Evolutionary conservation across 192 early-diverging fungal genomes (phyloP), one percentile per base, ranked within the genome.

Genomic region (Tieghemiomyces parasiticus): DNA sequence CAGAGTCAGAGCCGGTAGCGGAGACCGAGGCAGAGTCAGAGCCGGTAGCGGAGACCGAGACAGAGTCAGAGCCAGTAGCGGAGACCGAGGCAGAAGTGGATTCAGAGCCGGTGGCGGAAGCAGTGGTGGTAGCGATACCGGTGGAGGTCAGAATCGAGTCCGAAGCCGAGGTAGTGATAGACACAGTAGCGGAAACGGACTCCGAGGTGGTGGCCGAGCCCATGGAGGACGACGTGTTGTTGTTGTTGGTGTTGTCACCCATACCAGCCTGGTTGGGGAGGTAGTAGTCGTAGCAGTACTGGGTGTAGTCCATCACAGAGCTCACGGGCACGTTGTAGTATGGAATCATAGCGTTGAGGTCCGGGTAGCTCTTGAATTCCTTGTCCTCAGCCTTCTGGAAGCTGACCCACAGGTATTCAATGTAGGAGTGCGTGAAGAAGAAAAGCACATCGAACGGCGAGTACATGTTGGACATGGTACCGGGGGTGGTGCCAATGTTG

Each of bases 361-460:
- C 35, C 3, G 55, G 55, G 33, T 35, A 58, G 2, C 10, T 10
- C 3, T 31, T 35, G 16, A 13, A 8, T 10, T 22, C 19, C 4
- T 16, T 38, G 38, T 60, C 52, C 51, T 72, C 64, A 0, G 35
- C 51, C 65, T 67, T 71, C 60, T 77, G 75, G 72, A 71, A 77
- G 60, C 67, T 65, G 66, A 68, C 71, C 66, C 69, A 73, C 63
- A 77, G 10, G 22, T 67, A 72, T 29, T 77, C 75, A 33, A 77
- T 65, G 64, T 77, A 71, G 59, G 75, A 65, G 54, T 77, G 75
- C 63, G 71, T 69, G 31, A 77, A 35, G 69, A 69, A 77, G 67
- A 77, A 77, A n/a, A 58, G 63, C 65, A 70, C 67, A 63, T 77
- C 75, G 1, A 71, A 59, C 0, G 75, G 69, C 9, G 69, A 67